phyloP scores from a whole-genome alignment of 2,329 filamentous ascomycete species.

The Mycosphaerella sp. region DNA sequence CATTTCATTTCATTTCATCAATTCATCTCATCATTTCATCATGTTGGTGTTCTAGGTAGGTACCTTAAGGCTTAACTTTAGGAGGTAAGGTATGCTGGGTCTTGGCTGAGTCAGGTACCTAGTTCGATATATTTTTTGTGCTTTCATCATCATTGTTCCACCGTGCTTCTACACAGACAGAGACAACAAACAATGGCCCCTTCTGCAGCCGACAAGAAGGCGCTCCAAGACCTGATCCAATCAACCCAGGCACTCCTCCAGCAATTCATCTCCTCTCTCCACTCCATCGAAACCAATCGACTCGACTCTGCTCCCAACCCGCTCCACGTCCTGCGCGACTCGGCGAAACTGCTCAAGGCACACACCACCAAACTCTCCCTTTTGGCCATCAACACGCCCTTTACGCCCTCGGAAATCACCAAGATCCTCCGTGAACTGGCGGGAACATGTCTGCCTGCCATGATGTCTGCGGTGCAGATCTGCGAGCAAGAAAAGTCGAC shows the following conservation, averaged over 20 bases:
- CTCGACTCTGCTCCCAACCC: conserved; percentile 42
- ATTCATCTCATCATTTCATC: too few relatives aligned
- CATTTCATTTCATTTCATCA: not conserved
- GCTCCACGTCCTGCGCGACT: conserved; percentile 63
- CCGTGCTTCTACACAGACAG: not conserved
- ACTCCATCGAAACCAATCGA: conserved; percentile 18
- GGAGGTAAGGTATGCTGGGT: too few relatives aligned
- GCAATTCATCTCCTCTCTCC: conserved; percentile 29
- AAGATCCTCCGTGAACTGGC: conserved; percentile 67
- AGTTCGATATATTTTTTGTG: not conserved
- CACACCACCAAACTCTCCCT: conserved; percentile 85
- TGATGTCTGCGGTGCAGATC: conserved; percentile 64
- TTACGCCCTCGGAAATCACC: conserved; percentile 68
- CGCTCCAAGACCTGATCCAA: conserved; percentile 27
- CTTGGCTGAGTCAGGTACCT: too few relatives aligned
- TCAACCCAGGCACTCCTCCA: conserved; percentile 30
- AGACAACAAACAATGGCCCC: conserved; percentile 23
- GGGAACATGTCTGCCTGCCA: conserved; percentile 63
- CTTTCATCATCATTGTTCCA: not conserved
- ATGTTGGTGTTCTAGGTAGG: too few relatives aligned
- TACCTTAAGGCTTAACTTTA: too few relatives aligned
- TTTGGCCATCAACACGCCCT: conserved; percentile 77
- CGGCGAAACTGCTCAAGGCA: conserved; percentile 66
- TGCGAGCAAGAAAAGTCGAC: conserved; percentile 48
- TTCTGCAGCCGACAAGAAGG: conserved; percentile 19